A percentile compares a stretch with the other conserved stretches of the same genome.
phyloP scores from a whole-genome alignment of 2,329 filamentous ascomycete genomes.

The Hypoxylon sp. region DNA sequence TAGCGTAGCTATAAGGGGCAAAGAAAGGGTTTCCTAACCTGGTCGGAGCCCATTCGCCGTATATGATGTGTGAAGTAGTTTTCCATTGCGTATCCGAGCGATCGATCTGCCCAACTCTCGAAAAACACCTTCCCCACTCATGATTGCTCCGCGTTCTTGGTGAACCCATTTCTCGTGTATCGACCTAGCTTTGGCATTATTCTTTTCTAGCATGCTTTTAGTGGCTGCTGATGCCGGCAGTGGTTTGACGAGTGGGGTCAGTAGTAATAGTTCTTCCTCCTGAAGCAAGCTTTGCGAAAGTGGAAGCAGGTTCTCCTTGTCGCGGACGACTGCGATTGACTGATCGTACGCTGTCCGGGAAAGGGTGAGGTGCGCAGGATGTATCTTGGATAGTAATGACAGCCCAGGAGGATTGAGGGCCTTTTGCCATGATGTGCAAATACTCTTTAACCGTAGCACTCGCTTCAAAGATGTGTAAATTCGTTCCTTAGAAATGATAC shows the following conservation, averaged over 20 bases:
- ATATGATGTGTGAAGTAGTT: conserved; percentile 93
- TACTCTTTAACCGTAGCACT: conserved; percentile 83
- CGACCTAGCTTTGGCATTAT: conserved; percentile 54
- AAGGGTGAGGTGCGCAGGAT: conserved; percentile 82
- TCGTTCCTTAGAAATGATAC: conserved; percentile 83
- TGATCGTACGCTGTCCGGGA: conserved; percentile 90
- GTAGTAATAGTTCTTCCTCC: conserved; percentile 87
- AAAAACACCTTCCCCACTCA: conserved; percentile 95
- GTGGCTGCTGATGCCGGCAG: conserved; percentile 90
- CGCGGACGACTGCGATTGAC: conserved; percentile 91
- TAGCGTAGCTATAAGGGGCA: conserved; percentile 29
- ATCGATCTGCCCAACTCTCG: conserved; percentile 87
- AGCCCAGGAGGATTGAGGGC: conserved; percentile 89
- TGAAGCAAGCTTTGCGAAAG: conserved; percentile 83
- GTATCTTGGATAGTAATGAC: conserved; percentile 79
- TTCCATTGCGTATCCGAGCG: conserved; percentile 86
- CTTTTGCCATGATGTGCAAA: conserved; percentile 89
- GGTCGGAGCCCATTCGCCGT: conserved; percentile 92
- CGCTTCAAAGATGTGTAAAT: conserved; percentile 84
- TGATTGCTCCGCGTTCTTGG: conserved; percentile 72
- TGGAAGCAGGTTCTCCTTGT: conserved; percentile 87
- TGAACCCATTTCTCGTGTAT: conserved; percentile 68
- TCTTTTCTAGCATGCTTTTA: conserved; percentile 72
- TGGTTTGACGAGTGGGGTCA: conserved; percentile 91
- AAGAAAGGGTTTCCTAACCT: conserved; percentile 53